Evolutionary conservation across 2,329 filamentous ascomycete genomes (phyloP).

Genomic region (Rhynchosporium graminicola): DNA sequence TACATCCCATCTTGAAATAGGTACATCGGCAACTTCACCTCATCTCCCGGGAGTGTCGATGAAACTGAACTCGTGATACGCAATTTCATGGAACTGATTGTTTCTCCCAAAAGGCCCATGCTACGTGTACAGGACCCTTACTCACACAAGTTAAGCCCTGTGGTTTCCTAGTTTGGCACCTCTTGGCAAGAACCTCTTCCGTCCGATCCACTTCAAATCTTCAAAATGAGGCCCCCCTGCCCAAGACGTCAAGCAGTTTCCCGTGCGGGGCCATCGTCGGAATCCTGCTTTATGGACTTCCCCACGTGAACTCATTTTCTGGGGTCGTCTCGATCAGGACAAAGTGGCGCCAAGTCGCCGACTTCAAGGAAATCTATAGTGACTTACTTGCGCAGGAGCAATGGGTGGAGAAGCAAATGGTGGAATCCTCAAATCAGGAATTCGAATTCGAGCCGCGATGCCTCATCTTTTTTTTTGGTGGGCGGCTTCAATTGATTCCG

Average conservation of each 20-base stretch:
- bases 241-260: not conserved
- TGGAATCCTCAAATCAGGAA: constrained; percentile 2
- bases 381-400: not conserved
- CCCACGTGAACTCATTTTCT: constrained; percentile 10
- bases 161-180: too few species aligned
- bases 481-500: constrained; percentile 2
- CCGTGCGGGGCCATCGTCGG: constrained; percentile 3
- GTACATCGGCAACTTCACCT: not conserved
- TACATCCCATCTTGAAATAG: too few species aligned
- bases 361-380: not conserved
- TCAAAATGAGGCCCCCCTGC: too few species aligned
- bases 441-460: not conserved
- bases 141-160: not conserved
- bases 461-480: not conserved
- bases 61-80: not conserved
- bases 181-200: not conserved
- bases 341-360: constrained; percentile 14
- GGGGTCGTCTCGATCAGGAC: constrained; percentile 3
- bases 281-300: not conserved
- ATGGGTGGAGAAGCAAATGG: constrained; percentile 4
- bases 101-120: too few species aligned
- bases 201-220: not conserved
- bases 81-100: not conserved
- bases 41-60: constrained; percentile 5
- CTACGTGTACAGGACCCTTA: too few species aligned